Conservation (phyloP, 2,329 filamentous ascomycete genomes). For the Colletotrichum eleusines region DNA sequence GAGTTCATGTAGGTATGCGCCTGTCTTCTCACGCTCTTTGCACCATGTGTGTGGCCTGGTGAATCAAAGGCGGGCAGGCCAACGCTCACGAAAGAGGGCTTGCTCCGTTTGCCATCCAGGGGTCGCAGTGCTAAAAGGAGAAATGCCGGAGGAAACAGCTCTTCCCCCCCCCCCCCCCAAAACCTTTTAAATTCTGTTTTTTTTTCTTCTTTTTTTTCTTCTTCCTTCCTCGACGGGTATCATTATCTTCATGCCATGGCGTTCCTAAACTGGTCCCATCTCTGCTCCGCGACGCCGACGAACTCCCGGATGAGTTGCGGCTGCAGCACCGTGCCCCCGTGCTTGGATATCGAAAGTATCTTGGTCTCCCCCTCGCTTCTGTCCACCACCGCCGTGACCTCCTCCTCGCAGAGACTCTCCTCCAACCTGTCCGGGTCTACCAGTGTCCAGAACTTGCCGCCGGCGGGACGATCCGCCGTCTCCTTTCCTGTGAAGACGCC, state of each 20-base stretch:
- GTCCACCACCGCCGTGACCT: conserved; percentile 86
- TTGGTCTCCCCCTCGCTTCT: conserved; percentile 63
- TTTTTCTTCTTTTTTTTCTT: background rate
- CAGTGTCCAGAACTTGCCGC: conserved; percentile 77
- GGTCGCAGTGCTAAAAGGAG: background rate
- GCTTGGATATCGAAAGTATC: conserved; percentile 83
- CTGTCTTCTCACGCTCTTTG: conserved; percentile 20
- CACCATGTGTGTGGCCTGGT: conserved; percentile 6
- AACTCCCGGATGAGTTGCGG: conserved; percentile 71
- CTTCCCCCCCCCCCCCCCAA: background rate
- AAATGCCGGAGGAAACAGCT: background rate
- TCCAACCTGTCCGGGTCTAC: conserved; percentile 92
- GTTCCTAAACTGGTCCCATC: conserved; percentile 69
- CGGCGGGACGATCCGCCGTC: conserved; percentile 57
- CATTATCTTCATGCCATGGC: conserved; percentile 53
- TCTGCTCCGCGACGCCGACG: conserved; percentile 68
- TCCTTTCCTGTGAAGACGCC: conserved; percentile 79
- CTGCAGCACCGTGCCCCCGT: conserved; percentile 79
- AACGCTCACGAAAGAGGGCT: conserved; percentile 18
- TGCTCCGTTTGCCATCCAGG: conserved; percentile 3
- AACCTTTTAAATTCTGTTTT: conserved; percentile 8
- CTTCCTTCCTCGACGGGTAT: conserved; percentile 44
- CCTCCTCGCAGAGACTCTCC: conserved; percentile 85
- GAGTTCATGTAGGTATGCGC: conserved; percentile 24
- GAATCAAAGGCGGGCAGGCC: background rate